Evolutionary conservation across 202 grass and related monocot genomes (phyloP).

Genomic region (Tripidium arundinaceum): DNA sequence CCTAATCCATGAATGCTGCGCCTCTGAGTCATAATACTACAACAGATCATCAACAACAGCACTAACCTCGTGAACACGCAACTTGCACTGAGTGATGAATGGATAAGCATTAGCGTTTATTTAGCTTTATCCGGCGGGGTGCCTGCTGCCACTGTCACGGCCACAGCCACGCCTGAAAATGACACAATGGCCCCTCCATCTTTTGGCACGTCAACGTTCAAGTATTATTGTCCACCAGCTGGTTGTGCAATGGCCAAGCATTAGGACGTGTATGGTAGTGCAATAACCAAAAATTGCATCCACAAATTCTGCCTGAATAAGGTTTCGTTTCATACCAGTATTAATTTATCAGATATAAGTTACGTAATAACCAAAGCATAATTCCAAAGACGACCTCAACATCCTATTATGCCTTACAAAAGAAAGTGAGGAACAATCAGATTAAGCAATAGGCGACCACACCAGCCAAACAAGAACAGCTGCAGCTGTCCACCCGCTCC

Average conservation of each 20-base stretch:
- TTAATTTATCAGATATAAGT: no score
- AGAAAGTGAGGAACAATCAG: no score
- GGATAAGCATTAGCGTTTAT: not conserved
- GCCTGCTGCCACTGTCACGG: not conserved
- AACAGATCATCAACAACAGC: no score
- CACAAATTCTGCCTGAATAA: no score
- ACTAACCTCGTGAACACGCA: not conserved
- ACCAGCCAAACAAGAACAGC: no score
- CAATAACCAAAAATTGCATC: not conserved
- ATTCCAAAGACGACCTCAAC: not conserved
- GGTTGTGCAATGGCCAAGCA: not conserved
- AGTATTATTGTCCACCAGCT: not conserved
- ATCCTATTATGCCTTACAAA: not conserved
- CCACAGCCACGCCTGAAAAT: not conserved
- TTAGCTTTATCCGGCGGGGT: not conserved
- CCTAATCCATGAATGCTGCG: no score
- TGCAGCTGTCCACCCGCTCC: no score
- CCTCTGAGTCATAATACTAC: no score
- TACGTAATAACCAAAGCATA: not conserved
- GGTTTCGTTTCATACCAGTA: not conserved
- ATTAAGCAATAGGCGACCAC: no score
- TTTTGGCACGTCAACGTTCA: not conserved
- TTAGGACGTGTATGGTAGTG: not conserved
- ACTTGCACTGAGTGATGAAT: not conserved
- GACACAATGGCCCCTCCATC: not conserved